Conservation (phyloP, 345 rosid genomes). For the Citrus australasica region DNA sequence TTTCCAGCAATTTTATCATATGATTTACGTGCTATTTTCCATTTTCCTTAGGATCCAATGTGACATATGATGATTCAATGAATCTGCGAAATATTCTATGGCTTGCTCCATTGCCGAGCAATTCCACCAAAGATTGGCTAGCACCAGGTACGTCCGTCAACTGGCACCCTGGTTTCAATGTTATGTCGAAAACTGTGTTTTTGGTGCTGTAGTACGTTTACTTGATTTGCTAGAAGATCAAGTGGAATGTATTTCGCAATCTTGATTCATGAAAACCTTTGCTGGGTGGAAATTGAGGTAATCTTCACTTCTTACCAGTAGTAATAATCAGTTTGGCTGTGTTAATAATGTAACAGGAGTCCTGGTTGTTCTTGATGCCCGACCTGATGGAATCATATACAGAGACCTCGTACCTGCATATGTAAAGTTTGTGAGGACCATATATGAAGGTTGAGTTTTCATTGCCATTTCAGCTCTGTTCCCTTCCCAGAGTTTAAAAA, state of each 20-base stretch:
- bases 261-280: not conserved
- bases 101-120: conserved; percentile 87
- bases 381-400: conserved; percentile 74
- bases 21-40: not conserved
- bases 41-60: conserved; percentile 49
- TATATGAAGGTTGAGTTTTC: conserved; percentile 71
- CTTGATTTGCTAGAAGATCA: not conserved
- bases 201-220: not conserved
- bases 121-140: conserved; percentile 45
- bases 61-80: conserved; percentile 68
- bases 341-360: conserved; percentile 41
- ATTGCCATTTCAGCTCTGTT: not conserved
- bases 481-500: not conserved
- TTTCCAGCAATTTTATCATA: not conserved
- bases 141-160: conserved; percentile 62
- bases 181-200: not conserved
- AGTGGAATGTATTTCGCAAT: not conserved
- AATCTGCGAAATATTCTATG: conserved; percentile 89
- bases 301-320: not conserved
- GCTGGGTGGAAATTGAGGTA: not conserved
- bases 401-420: conserved; percentile 81
- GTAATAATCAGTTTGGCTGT: conserved; percentile 2
- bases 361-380: conserved; percentile 84
- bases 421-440: conserved; percentile 63
- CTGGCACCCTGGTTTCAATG: not conserved